Evolutionary conservation across 1,284 basidiomycete species (phyloP).

Genomic region (Ceratobasidium sp.): DNA sequence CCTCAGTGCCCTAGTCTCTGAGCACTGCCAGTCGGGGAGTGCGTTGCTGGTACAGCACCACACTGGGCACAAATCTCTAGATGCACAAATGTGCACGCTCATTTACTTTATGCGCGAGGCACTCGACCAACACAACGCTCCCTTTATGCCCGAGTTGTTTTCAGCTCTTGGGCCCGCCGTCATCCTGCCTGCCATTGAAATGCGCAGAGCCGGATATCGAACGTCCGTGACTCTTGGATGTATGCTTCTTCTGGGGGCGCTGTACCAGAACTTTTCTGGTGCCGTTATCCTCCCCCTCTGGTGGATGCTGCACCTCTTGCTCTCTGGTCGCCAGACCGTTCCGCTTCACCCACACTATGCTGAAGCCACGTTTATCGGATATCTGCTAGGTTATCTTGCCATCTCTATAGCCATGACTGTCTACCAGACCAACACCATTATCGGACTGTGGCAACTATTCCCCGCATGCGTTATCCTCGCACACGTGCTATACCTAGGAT

Average conservation of each 20-base stretch:
- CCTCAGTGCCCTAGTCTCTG: background rate
- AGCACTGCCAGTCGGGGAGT: background rate
- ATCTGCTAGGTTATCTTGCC: constrained; percentile 27
- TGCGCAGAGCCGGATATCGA: constrained; percentile 37
- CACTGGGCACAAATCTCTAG: background rate
- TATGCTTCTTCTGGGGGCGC: constrained; percentile 29
- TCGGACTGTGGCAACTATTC: constrained; percentile 32
- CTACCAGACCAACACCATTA: constrained; percentile 22
- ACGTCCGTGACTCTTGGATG: constrained; percentile 3
- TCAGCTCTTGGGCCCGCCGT: constrained; percentile 26
- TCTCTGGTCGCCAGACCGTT: background rate
- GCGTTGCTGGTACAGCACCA: background rate
- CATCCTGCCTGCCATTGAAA: constrained; percentile 29
- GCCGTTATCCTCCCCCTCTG: constrained; percentile 30
- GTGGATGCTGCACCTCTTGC: constrained; percentile 23
- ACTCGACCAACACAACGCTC: background rate
- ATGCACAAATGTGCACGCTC: constrained; percentile 4
- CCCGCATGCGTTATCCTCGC: constrained; percentile 11
- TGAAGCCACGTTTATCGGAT: constrained; percentile 33
- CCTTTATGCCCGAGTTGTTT: constrained; percentile 26
- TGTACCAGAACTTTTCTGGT: constrained; percentile 19
- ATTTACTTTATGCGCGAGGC: constrained; percentile 30
- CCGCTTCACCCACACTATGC: constrained; percentile 28
- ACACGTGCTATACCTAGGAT: constrained; percentile 30
- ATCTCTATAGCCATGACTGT: constrained; percentile 20